Evolutionary conservation across 2,329 filamentous ascomycete genomes (phyloP).

Genomic region (Exophiala phaeomuriformis): DNA sequence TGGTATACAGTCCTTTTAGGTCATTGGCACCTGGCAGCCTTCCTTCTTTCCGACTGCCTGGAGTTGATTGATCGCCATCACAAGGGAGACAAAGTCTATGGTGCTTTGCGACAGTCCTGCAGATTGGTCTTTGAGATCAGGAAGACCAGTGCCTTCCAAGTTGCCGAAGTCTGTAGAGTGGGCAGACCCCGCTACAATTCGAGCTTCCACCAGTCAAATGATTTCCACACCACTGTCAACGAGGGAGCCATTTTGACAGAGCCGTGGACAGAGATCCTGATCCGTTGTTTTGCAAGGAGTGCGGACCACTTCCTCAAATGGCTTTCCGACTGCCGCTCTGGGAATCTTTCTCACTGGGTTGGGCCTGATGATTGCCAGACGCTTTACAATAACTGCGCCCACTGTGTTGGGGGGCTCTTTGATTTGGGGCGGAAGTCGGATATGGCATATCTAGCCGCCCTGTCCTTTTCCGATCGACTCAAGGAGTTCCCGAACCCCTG

Average conservation of each 20-base stretch:
- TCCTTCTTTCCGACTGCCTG: conserved; percentile 50
- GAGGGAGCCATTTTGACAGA: conserved; percentile 52
- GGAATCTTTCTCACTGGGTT: not conserved
- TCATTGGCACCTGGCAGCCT: conserved; percentile 52
- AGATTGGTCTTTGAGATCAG: conserved; percentile 9
- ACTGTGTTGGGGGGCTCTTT: conserved; percentile 8
- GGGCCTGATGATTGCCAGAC: not conserved
- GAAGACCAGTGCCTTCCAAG: conserved; percentile 8
- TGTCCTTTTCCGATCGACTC: conserved; percentile 5
- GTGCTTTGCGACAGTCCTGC: conserved; percentile 7
- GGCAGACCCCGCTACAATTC: conserved; percentile 1
- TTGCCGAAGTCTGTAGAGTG: conserved; percentile 9
- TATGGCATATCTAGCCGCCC: conserved; percentile 8
- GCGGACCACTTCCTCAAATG: conserved; percentile 7
- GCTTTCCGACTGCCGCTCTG: conserved; percentile 8
- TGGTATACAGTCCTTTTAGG: conserved; percentile 54
- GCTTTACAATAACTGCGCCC: not conserved
- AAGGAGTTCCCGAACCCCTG: not conserved
- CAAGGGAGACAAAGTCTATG: conserved; percentile 4
- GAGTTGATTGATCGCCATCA: conserved; percentile 42
- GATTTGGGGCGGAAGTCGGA: conserved; percentile 13
- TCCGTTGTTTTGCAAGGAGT: conserved; percentile 12
- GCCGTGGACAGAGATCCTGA: conserved; percentile 49
- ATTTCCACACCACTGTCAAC: conserved; percentile 47
- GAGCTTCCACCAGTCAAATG: conserved; percentile 23